These are phyloP conservation scores for Thermochaetoides thermophila DNA, from an alignment of 495 filamentous ascomycete genomes.

Conservation along the genomic window DNA sequence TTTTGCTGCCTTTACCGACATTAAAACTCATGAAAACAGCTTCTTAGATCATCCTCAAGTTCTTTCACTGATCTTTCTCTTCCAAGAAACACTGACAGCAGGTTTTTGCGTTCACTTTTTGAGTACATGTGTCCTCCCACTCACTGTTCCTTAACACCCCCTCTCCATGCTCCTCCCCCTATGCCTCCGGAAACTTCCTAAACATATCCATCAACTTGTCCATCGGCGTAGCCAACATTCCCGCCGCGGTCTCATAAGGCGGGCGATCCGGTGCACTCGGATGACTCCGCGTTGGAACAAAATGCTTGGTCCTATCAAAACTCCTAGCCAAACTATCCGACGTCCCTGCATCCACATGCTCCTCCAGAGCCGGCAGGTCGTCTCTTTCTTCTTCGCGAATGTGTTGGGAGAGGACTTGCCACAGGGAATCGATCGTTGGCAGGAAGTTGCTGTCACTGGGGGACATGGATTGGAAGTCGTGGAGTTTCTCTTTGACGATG, in stretches of 20 bases:
- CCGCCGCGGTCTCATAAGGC: constrained; percentile 35
- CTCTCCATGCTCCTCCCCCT: too few relatives aligned
- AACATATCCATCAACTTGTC: constrained; percentile 37
- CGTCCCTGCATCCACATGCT: constrained; percentile 20
- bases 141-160: too few relatives aligned
- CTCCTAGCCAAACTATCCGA: constrained; percentile 33
- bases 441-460: constrained; percentile 34
- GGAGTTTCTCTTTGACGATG: constrained; percentile 49
- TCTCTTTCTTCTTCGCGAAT: constrained; percentile 45
- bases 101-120: too few relatives aligned
- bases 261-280: constrained; percentile 36
- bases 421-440: constrained; percentile 36
- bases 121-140: too few relatives aligned
- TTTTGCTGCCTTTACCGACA: too few relatives aligned
- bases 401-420: constrained; percentile 37
- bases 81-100: too few relatives aligned
- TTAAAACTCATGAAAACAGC: too few relatives aligned
- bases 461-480: constrained; percentile 42
- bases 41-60: too few relatives aligned
- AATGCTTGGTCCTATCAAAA: constrained; percentile 45
- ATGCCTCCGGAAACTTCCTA: constrained; percentile 26
- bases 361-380: constrained; percentile 43
- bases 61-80: too few relatives aligned
- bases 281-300: constrained; percentile 44
- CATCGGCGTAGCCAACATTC: constrained; percentile 35